Percentiles rank a stretch among this genome's conserved stretches.
phyloP scores from a whole-genome alignment of 169 alveolate species.

The Eimeria tenella region DNA sequence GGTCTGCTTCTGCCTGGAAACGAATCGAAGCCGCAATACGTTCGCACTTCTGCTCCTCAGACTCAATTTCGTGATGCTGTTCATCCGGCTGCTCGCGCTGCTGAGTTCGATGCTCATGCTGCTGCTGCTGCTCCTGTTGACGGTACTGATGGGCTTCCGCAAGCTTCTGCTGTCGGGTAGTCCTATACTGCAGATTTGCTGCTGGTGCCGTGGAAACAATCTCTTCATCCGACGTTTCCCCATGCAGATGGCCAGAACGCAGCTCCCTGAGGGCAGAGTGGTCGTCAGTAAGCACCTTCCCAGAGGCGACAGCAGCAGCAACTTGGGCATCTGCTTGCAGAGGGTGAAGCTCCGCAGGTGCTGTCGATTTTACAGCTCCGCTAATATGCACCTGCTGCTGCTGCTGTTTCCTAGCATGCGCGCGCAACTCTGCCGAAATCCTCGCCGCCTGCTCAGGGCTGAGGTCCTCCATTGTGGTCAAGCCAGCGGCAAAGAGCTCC shows the following conservation, averaged over 20 bases:
- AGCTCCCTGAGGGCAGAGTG: neutral
- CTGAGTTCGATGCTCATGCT: constrained; percentile 1
- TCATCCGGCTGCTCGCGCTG: constrained; percentile 9
- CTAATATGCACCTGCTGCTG: constrained; percentile 41
- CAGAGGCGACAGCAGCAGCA: neutral
- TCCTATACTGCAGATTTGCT: neutral
- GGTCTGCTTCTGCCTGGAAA: constrained; percentile 64
- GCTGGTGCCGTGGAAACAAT: neutral
- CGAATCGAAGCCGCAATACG: constrained; percentile 63
- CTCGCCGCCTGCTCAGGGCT: constrained; percentile 63
- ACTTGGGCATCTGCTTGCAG: constrained; percentile 2
- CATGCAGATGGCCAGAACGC: constrained; percentile 29
- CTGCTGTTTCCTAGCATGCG: constrained; percentile 57
- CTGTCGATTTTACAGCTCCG: neutral
- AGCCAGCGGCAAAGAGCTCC: constrained; percentile 58
- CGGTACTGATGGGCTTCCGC: neutral
- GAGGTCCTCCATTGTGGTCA: constrained; percentile 37
- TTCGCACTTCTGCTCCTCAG: constrained; percentile 64
- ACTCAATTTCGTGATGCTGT: constrained; percentile 8
- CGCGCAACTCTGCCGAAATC: constrained; percentile 45
- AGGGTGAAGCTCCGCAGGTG: constrained; percentile 41
- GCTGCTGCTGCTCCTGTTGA: neutral
- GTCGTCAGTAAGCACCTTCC: neutral
- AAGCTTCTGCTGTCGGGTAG: neutral
- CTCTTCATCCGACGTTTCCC: constrained; percentile 55